A percentile compares a stretch with the other conserved stretches of the same genome.
These are phyloP conservation scores for Camellia granthamiana DNA, from an alignment of 148 eudicot genomes.

Conservation along the genomic window DNA sequence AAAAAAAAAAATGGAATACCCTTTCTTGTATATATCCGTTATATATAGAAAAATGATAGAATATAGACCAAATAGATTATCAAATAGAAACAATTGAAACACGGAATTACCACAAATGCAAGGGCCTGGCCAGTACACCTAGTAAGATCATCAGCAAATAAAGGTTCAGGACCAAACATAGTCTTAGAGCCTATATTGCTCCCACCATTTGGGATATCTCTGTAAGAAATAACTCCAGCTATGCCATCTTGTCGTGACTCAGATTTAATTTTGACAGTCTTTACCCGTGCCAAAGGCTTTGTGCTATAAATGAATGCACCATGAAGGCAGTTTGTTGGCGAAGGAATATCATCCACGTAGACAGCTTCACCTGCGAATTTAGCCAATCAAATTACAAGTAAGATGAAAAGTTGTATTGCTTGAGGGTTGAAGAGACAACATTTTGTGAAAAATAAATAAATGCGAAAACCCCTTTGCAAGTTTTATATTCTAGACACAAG, in stretches of 20 bases:
- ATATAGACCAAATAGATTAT: no score
- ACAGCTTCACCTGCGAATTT: constrained; percentile 76
- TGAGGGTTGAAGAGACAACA: not conserved
- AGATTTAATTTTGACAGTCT: constrained; percentile 45
- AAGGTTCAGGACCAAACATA: constrained; percentile 53
- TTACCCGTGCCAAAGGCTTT: constrained; percentile 69
- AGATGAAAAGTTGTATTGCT: not conserved
- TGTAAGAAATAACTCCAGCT: constrained; percentile 44
- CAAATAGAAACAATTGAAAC: not conserved
- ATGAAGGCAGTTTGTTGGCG: constrained; percentile 75
- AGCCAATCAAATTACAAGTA: not conserved
- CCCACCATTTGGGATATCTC: constrained; percentile 79
- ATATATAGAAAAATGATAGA: not conserved
- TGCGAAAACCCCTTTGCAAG: not conserved
- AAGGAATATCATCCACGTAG: constrained; percentile 92
- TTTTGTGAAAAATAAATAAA: not conserved
- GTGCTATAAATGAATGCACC: constrained; percentile 93
- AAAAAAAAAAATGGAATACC: not conserved
- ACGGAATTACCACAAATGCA: constrained; percentile 70
- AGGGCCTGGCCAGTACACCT: constrained; percentile 72
- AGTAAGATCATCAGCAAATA: constrained; percentile 79
- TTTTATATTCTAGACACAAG: not conserved
- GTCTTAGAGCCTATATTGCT: constrained; percentile 57
- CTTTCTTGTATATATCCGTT: not conserved
- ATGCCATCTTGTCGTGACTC: constrained; percentile 45